Conservation (phyloP, 768 basidiomycete species). For the Udeniomyces megalosporus region DNA sequence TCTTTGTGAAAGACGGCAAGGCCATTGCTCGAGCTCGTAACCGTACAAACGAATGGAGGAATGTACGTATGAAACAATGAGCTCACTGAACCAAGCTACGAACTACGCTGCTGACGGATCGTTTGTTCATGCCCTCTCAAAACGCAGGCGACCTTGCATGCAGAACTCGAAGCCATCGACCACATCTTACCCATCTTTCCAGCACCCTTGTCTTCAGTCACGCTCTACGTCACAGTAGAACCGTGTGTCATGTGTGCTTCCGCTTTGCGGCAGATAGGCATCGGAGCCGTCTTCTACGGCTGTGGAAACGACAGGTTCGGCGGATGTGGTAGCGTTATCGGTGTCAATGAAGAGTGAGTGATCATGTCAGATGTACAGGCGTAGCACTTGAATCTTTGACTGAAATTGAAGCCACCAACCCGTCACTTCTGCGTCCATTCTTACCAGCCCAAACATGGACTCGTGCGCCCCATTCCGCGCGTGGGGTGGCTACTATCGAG, state of each 20-base stretch:
- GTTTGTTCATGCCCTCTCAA: slow-evolving; percentile 1
- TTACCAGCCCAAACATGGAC: background rate
- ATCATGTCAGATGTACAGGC: background rate
- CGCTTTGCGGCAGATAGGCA: slow-evolving; percentile 81
- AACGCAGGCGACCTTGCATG: slow-evolving; percentile 97
- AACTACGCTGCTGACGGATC: background rate
- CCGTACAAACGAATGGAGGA: slow-evolving; percentile 80
- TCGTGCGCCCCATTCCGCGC: slow-evolving; percentile 42
- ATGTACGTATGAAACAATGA: slow-evolving; percentile 42
- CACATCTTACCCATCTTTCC: slow-evolving; percentile 49
- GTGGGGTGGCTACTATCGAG: slow-evolving; percentile 55
- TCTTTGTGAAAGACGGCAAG: slow-evolving; percentile 64
- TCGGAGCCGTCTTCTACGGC: slow-evolving; percentile 78
- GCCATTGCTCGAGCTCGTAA: slow-evolving; percentile 80
- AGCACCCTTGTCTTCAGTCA: slow-evolving; percentile 60
- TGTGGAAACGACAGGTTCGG: slow-evolving; percentile 93
- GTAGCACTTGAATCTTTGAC: background rate
- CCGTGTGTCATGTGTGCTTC: slow-evolving; percentile 99
- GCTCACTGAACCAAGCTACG: no score
- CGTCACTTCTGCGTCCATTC: background rate
- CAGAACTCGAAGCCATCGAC: slow-evolving; percentile 93
- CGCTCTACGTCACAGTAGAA: slow-evolving; percentile 93
- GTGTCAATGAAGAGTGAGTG: slow-evolving; percentile 51
- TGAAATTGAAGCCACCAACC: background rate
- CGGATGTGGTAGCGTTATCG: slow-evolving; percentile 85